These are phyloP conservation scores for Nothopassalora personata DNA, from an alignment of 2,329 filamentous ascomycete species.

Conservation along the genomic window DNA sequence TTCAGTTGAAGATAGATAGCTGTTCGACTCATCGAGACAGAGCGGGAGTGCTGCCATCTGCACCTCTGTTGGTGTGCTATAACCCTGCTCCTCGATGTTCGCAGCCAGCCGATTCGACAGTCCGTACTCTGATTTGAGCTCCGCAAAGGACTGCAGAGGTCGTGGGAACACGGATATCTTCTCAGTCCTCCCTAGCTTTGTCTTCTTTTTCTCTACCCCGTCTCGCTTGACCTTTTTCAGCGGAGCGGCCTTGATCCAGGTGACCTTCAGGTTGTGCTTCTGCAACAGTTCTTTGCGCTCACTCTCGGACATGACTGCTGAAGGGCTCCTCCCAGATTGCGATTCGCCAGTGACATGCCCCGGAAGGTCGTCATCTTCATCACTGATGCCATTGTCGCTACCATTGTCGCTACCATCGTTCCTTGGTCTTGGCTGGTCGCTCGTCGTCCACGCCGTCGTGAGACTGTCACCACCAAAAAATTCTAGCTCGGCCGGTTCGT, in stretches of 20 bases:
- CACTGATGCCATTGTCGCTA: neutral
- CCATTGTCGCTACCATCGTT: neutral
- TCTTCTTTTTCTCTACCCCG: constrained; percentile 41
- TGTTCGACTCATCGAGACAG: constrained; percentile 54
- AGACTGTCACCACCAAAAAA: constrained; percentile 35
- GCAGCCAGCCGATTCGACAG: constrained; percentile 67
- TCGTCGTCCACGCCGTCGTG: neutral
- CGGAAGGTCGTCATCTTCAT: neutral
- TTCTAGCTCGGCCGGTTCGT: constrained; percentile 38
- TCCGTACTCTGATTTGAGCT: constrained; percentile 65
- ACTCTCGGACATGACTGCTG: constrained; percentile 6
- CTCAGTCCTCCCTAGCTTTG: constrained; percentile 30
- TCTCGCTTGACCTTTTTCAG: constrained; percentile 42
- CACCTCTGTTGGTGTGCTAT: constrained; percentile 84
- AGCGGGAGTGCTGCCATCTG: constrained; percentile 82
- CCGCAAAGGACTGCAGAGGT: constrained; percentile 70
- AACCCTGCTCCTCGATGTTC: constrained; percentile 80
- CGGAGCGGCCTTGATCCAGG: constrained; percentile 25
- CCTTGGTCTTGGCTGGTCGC: neutral
- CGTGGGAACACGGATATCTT: constrained; percentile 66
- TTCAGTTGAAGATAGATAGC: constrained; percentile 39
- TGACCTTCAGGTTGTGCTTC: constrained; percentile 33
- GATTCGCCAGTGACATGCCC: neutral
- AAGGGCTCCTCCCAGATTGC: neutral
- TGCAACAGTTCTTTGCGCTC: constrained; percentile 29